Base-by-base conservation (phyloP, 495 filamentous ascomycete species). In the Aspergillus taichungensis region DNA sequence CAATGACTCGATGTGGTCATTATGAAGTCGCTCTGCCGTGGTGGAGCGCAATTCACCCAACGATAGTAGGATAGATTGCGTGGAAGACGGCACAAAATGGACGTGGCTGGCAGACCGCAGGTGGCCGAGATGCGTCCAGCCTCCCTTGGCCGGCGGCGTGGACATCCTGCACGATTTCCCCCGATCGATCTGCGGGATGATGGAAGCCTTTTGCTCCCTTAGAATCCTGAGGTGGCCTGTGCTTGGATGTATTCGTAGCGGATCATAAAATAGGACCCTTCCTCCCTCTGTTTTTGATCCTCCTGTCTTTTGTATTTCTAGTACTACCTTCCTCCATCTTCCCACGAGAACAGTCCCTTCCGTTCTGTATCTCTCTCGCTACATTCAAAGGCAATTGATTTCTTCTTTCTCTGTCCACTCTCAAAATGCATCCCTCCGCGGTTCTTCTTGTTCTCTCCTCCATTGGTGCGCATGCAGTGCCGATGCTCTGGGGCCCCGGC, bases 401-500 rank as follows among this genome's bases (percentile, higher is more conserved):
- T 13, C 10, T n/a, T 27, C 27, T 6, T 12, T 27, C 30, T 32
- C 33, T 7, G 8, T 6, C 1, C 18, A 31, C 29, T 28, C 11
- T 3, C 37, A 55, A 30, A 8, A 71, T 68, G 67, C 61, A 64
- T 54, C 55, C 63, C 59, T 54, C 58, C 29, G 46, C 60, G 12
- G 46, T 59, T 11, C 46, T 69, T 8, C 14, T 66, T 9, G 53
- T 57, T 27, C 52, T 70, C 45, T 63, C 60, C 33, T 51, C 57
- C 24, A 14, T 68, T 35, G 46, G 58, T 42, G 51, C 59, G 27
- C 61, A 57, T 9, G 65, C 65, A 18, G 52, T 64, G 3, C 68
- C 68, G 6, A 37, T 72, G 29, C 37, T 60, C 51, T 60, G 55
- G 36, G 42, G 53, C 7, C 54, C 53, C 10, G 33, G 37, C 18